Evolutionary conservation across 1,284 basidiomycete genomes (phyloP), one percentile per base, ranked within the genome.

Genomic region (Ustilago trichophora): DNA sequence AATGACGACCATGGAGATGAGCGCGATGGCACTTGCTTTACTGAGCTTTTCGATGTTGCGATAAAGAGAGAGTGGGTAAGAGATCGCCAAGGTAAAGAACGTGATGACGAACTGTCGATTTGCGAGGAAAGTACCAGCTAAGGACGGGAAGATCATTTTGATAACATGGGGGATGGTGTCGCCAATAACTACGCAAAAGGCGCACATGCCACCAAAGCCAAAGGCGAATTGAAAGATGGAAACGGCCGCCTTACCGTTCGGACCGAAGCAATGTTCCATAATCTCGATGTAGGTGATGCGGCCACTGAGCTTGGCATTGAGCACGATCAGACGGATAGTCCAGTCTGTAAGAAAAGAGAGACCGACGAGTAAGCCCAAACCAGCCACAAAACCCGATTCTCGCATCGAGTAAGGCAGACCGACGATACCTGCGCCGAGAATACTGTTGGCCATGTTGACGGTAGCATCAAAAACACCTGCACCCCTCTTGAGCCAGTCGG

Each of bases 221-320:
- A 98, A 98, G 0, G 93, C 86, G 77, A 98, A 98, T 80, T 98
- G 96, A 82, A 98, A 98, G 82, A 98, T 90, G 0, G 93, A 96
- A 12, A 98, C 93, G 0, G 92, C 92, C 3, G 91, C 91, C 40
- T 75, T 75, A 3, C 79, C 79, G 22, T 75, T 57, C 13, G 87
- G 83, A 9, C 96, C 96, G 78, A 95, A 99, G 82, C 93, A 97
- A 55, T 90, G 90, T 77, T 92, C 86, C 93, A 98, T 96, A 65
- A 96, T 92, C 72, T 92, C 95, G 69, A 97, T 96, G 80, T 98
- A 99, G 2, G 92, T 93, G 66, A 88, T 88, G 45, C 91, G 86
- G 0, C 96, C 95, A 73, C 91, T 92, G 57, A 99, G 85, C 84
- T 99, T 99, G 27, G 93, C 94, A 79, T 98, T 98, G 72, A 94